phyloP scores from a whole-genome alignment of 768 basidiomycete genomes.

The Hygrophoropsis aurantiaca region DNA sequence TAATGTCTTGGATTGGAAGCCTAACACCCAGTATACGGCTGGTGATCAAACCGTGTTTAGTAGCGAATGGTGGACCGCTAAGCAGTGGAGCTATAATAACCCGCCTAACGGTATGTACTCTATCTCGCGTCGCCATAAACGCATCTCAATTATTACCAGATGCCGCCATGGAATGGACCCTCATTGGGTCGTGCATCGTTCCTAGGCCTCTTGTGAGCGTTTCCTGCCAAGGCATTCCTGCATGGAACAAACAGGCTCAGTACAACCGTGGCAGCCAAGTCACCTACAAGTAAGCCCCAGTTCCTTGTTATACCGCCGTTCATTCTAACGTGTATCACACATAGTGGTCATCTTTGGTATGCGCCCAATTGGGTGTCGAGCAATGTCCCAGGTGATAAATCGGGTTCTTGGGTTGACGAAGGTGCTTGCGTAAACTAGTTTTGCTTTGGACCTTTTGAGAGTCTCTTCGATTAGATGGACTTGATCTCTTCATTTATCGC shows the following conservation, averaged over 20 bases:
- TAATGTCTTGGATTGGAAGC: conserved; percentile 18
- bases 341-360: conserved; percentile 13
- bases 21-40: conserved; percentile 18
- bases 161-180: too few species aligned
- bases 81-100: conserved; percentile 25
- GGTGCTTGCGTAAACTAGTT: too few species aligned
- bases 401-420: conserved; percentile 23
- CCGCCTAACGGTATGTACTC: conserved; percentile 21
- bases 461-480: too few species aligned
- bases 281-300: conserved; percentile 8
- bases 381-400: conserved; percentile 21
- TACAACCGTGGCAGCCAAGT: conserved; percentile 17
- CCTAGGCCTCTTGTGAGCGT: too few species aligned
- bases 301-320: too few species aligned
- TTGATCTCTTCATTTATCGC: too few species aligned
- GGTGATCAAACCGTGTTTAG: conserved; percentile 23
- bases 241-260: conserved; percentile 16
- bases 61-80: conserved; percentile 19
- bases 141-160: too few species aligned
- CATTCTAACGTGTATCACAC: too few species aligned
- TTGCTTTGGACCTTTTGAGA: too few species aligned
- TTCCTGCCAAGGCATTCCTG: conserved; percentile 15
- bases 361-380: conserved; percentile 22
- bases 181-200: too few species aligned
- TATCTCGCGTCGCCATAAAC: too few species aligned